Conservation (phyloP, 2,329 filamentous ascomycete genomes). For the Ceratocystiopsis brevicomis region DNA sequence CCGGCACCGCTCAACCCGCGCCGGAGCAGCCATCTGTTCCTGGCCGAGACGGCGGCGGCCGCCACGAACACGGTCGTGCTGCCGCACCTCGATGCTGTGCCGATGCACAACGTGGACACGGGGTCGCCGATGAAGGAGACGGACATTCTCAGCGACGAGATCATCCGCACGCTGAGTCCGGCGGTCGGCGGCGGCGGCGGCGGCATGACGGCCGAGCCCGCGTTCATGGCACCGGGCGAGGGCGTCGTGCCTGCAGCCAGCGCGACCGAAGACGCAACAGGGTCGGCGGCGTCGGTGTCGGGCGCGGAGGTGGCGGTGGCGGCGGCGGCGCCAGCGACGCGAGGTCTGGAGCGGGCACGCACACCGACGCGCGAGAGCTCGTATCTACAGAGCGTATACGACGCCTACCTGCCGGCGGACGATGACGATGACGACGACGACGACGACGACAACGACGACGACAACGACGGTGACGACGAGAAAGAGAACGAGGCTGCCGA, state of each 20-base stretch:
- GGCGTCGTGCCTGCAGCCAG: slow-evolving; percentile 8
- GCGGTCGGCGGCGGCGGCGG: slow-evolving; percentile 11
- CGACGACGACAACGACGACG: too few relatives aligned
- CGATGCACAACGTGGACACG: slow-evolving; percentile 23
- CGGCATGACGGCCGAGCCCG: slow-evolving; percentile 8
- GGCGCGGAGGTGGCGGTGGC: neutral
- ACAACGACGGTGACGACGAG: slow-evolving; percentile 16
- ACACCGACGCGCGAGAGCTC: slow-evolving; percentile 31
- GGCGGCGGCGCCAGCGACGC: neutral
- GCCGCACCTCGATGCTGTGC: too few relatives aligned
- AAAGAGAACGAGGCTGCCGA: slow-evolving; percentile 6
- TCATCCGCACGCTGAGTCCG: slow-evolving; percentile 48
- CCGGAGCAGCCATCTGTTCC: slow-evolving; percentile 15
- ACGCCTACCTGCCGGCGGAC: slow-evolving; percentile 43
- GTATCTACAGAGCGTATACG: slow-evolving; percentile 47
- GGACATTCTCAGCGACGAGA: slow-evolving; percentile 54
- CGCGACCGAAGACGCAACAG: too few relatives aligned
- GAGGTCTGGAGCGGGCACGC: neutral
- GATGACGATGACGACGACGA: slow-evolving; percentile 13
- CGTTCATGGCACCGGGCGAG: neutral
- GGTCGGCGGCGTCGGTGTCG: slow-evolving; percentile 7
- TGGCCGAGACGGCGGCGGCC: slow-evolving; percentile 21
- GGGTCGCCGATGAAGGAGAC: slow-evolving; percentile 45
- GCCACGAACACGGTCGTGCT: too few relatives aligned
- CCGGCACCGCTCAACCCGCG: slow-evolving; percentile 27